Percentiles rank a stretch among this genome's conserved stretches.
phyloP scores from a whole-genome alignment of 306 rosid genomes.

The Fragaria vesca region DNA sequence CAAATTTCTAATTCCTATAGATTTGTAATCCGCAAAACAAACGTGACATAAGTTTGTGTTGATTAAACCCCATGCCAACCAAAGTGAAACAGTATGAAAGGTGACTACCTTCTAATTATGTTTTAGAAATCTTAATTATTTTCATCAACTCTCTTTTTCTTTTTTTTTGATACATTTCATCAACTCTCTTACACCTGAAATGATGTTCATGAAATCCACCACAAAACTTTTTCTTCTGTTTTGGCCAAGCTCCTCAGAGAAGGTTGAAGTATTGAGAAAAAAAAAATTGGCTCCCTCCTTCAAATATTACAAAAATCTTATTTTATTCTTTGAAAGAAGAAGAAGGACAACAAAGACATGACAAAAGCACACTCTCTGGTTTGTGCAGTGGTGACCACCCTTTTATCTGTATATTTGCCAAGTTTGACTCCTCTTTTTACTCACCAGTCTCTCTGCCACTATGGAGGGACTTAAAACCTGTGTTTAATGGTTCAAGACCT shows the following conservation, averaged over 20 bases:
- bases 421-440: slow-evolving; percentile 69
- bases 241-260: neutral
- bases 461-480: neutral
- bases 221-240: neutral
- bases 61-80: neutral
- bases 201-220: neutral
- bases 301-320: neutral
- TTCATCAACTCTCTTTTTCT: neutral
- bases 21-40: neutral
- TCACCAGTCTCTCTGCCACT: slow-evolving; percentile 25
- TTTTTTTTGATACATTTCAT: neutral
- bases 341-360: slow-evolving; percentile 23
- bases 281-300: neutral
- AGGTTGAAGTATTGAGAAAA: neutral
- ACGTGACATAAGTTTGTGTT: neutral
- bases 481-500: neutral
- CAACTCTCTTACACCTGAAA: neutral
- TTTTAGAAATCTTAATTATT: neutral
- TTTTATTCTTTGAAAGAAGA: slow-evolving; percentile 1
- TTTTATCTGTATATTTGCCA: slow-evolving; percentile 27
- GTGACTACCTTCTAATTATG: neutral
- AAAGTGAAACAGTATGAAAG: neutral
- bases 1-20: neutral
- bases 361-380: slow-evolving; percentile 28
- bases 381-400: slow-evolving; percentile 32